Evolutionary conservation across 2,329 filamentous ascomycete species (phyloP).

Genomic region (Fusarium sp.): DNA sequence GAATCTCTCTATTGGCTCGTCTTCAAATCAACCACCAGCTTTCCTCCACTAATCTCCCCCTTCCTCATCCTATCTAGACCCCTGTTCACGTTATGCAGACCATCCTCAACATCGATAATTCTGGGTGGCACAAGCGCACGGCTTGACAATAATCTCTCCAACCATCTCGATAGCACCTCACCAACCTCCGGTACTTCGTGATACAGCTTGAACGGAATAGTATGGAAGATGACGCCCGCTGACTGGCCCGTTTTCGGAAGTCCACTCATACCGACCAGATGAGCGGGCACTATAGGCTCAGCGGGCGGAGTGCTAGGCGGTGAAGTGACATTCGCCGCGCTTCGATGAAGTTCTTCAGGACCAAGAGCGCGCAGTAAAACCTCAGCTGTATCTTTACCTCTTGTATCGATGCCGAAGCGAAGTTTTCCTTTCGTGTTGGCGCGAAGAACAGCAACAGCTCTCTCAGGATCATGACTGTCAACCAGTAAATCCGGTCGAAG

Average conservation of each 20-base stretch:
- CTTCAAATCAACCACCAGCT: constrained; percentile 66
- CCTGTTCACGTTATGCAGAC: constrained; percentile 72
- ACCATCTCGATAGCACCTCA: constrained; percentile 70
- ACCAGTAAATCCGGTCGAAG: constrained; percentile 70
- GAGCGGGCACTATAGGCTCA: constrained; percentile 49
- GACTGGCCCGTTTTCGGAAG: constrained; percentile 66
- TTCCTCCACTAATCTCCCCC: constrained; percentile 73
- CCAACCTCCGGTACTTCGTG: constrained; percentile 74
- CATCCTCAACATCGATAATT: constrained; percentile 71
- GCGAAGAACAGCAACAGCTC: constrained; percentile 73
- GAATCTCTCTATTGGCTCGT: background rate
- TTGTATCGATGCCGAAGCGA: constrained; percentile 75
- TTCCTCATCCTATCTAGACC: constrained; percentile 73
- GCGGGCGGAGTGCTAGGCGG: constrained; percentile 52
- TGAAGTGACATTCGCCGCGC: constrained; percentile 41
- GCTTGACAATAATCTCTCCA: constrained; percentile 70
- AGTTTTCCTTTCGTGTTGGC: constrained; percentile 66
- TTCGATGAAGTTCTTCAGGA: constrained; percentile 55
- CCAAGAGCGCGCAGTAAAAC: constrained; percentile 56
- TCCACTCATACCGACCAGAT: constrained; percentile 75
- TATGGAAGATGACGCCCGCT: constrained; percentile 65
- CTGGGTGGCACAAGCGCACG: constrained; percentile 67
- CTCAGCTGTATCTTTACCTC: constrained; percentile 70
- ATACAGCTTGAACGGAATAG: constrained; percentile 79
- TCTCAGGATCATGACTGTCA: constrained; percentile 71